Evolutionary conservation across 305 asterid genomes (phyloP).

Genomic region (Fraxinus ornus): DNA sequence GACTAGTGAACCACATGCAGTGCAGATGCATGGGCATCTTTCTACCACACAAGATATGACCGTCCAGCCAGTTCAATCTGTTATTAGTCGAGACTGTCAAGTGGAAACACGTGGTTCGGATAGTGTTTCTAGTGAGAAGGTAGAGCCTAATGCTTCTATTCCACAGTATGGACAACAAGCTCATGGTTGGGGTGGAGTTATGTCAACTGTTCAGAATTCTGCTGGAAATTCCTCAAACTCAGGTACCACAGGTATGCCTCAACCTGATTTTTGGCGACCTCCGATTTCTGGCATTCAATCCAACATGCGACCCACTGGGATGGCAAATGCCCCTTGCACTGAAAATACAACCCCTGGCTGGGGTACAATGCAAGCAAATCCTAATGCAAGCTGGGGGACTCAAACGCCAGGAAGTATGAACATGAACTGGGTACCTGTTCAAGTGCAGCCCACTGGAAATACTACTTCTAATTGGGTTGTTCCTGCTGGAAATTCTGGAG

Average conservation of each 20-base stretch:
- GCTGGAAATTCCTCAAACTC: slow-evolving; percentile 51
- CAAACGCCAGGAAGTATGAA: slow-evolving; percentile 29
- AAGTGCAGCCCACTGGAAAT: slow-evolving; percentile 34
- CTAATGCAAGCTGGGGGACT: slow-evolving; percentile 43
- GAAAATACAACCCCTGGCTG: slow-evolving; percentile 62
- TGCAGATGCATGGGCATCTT: slow-evolving; percentile 42
- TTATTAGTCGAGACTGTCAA: slow-evolving; percentile 46
- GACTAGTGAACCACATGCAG: slow-evolving; percentile 39
- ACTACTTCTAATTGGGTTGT: slow-evolving; percentile 41
- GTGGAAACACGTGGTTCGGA: slow-evolving; percentile 44
- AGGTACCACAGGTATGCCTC: slow-evolving; percentile 44
- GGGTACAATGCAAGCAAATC: slow-evolving; percentile 46
- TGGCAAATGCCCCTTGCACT: slow-evolving; percentile 60
- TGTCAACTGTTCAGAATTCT: slow-evolving; percentile 50
- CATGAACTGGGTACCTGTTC: slow-evolving; percentile 42
- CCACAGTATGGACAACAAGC: slow-evolving; percentile 48
- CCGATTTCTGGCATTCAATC: slow-evolving; percentile 51
- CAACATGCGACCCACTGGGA: slow-evolving; percentile 50
- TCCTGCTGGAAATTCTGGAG: slow-evolving; percentile 35
- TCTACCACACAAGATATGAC: slow-evolving; percentile 23
- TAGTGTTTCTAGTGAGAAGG: slow-evolving; percentile 31
- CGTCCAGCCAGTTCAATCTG: slow-evolving; percentile 41
- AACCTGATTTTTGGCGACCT: slow-evolving; percentile 65
- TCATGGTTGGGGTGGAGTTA: slow-evolving; percentile 47
- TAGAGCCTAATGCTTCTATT: slow-evolving; percentile 28